A percentile compares a stretch with the other conserved stretches of the same genome.
These are phyloP conservation scores for Paulownia fortunei DNA, from an alignment of 257 asterid species.

Conservation along the genomic window DNA sequence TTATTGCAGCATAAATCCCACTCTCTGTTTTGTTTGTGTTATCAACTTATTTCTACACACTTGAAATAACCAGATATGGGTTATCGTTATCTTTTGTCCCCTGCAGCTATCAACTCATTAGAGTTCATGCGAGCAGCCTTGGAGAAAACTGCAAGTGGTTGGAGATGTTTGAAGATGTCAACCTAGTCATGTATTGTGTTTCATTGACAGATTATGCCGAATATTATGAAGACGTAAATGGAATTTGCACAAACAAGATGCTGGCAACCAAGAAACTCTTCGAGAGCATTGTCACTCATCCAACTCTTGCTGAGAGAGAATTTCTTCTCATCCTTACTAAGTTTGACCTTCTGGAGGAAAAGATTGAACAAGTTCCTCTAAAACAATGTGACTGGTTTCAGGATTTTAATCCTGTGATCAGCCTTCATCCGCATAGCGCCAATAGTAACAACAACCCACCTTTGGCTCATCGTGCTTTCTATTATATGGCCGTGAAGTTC, in stretches of 20 bases:
- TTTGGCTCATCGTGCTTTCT: constrained; percentile 75
- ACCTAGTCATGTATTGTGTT: constrained; percentile 71
- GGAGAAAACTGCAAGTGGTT: constrained; percentile 90
- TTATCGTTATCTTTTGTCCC: background rate
- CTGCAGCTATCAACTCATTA: constrained; percentile 77
- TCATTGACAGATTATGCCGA: constrained; percentile 80
- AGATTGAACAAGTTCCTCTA: constrained; percentile 64
- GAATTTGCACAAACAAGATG: constrained; percentile 72
- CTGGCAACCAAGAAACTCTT: constrained; percentile 62
- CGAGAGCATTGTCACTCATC: constrained; percentile 62
- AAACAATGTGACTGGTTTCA: constrained; percentile 76
- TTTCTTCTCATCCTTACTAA: constrained; percentile 80
- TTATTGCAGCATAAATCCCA: background rate
- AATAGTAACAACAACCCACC: constrained; percentile 51
- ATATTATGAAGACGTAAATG: constrained; percentile 57
- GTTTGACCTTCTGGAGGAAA: constrained; percentile 80
- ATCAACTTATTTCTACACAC: background rate
- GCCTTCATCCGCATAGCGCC: constrained; percentile 45
- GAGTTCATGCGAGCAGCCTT: constrained; percentile 70
- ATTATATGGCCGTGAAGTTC: constrained; percentile 74
- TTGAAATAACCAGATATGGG: background rate
- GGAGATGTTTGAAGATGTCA: constrained; percentile 83
- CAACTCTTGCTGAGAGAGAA: constrained; percentile 53
- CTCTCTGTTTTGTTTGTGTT: background rate
- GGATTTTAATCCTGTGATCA: constrained; percentile 74